phyloP scores from a whole-genome alignment of 768 basidiomycete genomes.

The Mycena polygramma region DNA sequence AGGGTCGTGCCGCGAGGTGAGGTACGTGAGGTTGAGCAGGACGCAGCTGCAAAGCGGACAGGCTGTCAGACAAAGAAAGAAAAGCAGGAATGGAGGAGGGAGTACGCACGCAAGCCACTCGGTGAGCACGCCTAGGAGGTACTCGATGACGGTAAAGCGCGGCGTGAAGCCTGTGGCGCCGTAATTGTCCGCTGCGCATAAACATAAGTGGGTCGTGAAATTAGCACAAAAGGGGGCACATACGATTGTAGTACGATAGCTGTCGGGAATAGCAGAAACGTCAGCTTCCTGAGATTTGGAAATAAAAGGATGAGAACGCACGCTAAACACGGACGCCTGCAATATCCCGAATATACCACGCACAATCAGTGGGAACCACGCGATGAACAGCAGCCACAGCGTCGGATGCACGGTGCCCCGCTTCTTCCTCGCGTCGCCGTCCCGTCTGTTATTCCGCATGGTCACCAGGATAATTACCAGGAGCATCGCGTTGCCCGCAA shows the following conservation, averaged over 20 bases:
- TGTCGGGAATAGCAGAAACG: not conserved
- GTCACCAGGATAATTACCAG: slow-evolving; percentile 44
- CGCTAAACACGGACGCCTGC: slow-evolving; percentile 17
- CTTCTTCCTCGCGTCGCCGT: slow-evolving; percentile 24
- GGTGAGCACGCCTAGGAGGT: slow-evolving; percentile 38
- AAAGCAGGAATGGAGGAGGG: not conserved
- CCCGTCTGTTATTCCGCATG: slow-evolving; percentile 40
- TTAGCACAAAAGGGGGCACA: not conserved
- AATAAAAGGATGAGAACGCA: not conserved
- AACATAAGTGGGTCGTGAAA: not conserved
- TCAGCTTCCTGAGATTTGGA: not conserved
- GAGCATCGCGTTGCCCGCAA: slow-evolving; percentile 45
- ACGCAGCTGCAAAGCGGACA: slow-evolving; percentile 28
- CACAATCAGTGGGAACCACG: slow-evolving; percentile 50
- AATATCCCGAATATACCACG: slow-evolving; percentile 51
- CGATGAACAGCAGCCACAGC: slow-evolving; percentile 43
- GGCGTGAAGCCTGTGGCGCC: slow-evolving; percentile 32
- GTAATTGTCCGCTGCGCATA: slow-evolving; percentile 36
- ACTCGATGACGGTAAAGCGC: slow-evolving; percentile 38
- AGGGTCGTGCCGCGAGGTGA: slow-evolving; percentile 37
- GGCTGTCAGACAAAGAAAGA: not conserved
- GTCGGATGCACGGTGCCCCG: slow-evolving; percentile 44
- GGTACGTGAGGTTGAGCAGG: slow-evolving; percentile 39
- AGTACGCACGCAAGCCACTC: slow-evolving; percentile 39
- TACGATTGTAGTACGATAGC: slow-evolving; percentile 41